These are phyloP conservation scores for Kwoniella sp. DNA, from an alignment of 768 basidiomycete species.

Conservation along the genomic window DNA sequence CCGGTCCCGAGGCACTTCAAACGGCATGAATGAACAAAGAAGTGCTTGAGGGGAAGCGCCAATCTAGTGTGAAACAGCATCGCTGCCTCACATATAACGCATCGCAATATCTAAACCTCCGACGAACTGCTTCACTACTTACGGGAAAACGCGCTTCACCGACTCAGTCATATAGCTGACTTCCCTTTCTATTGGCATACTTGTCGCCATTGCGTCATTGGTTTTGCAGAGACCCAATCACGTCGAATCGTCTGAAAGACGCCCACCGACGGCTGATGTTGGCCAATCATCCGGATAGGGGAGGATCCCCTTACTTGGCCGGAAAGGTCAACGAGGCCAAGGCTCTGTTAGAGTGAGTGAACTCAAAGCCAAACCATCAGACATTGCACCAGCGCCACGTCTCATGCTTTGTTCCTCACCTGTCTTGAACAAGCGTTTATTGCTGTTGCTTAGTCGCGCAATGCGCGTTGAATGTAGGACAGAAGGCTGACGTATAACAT, in stretches of 20 bases:
- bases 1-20: too few relatives aligned
- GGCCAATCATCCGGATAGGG: conserved; percentile 97
- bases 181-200: background rate
- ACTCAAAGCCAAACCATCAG: background rate
- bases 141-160: too few relatives aligned
- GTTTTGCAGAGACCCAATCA: conserved; percentile 70
- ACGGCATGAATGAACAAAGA: too few relatives aligned
- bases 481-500: background rate
- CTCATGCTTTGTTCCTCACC: background rate
- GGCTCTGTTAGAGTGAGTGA: conserved; percentile 73
- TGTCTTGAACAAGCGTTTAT: too few relatives aligned
- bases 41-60: too few relatives aligned
- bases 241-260: conserved; percentile 83
- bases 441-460: too few relatives aligned
- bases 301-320: conserved; percentile 96
- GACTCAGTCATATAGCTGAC: background rate
- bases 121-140: too few relatives aligned
- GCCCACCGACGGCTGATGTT: conserved; percentile 97
- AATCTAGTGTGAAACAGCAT: too few relatives aligned
- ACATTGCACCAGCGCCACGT: background rate
- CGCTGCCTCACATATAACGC: too few relatives aligned
- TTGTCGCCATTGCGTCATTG: background rate
- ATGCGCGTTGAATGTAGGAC: background rate
- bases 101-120: too few relatives aligned
- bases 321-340: conserved; percentile 99